phyloP scores from a whole-genome alignment of 2,329 filamentous ascomycete genomes.

The Fusarium domesticum region DNA sequence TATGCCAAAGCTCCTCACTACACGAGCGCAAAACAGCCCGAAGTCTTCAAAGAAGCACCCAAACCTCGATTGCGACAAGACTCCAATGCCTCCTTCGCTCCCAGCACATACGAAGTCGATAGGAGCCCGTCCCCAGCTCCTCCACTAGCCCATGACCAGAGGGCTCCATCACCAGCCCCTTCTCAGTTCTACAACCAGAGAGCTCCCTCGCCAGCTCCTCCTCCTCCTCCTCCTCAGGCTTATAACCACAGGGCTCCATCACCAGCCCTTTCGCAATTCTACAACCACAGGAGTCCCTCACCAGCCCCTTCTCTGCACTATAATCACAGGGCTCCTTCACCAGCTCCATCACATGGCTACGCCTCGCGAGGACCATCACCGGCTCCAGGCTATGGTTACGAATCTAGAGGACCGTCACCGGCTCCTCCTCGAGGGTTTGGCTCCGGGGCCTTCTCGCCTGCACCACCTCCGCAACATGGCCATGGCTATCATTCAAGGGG shows the following conservation, averaged over 20 bases:
- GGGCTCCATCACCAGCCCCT: slow-evolving; percentile 34
- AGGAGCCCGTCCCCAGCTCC: slow-evolving; percentile 27
- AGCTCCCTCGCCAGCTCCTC: slow-evolving; percentile 28
- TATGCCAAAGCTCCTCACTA: slow-evolving; percentile 66
- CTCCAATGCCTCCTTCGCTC: slow-evolving; percentile 39
- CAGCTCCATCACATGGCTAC: slow-evolving; percentile 32
- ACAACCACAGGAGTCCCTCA: slow-evolving; percentile 33
- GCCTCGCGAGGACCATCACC: slow-evolving; percentile 7
- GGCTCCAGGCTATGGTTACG: slow-evolving; percentile 32
- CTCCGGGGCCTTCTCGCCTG: slow-evolving; percentile 33
- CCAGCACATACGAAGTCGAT: slow-evolving; percentile 23
- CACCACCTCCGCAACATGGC: slow-evolving; percentile 29
- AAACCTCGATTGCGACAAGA: slow-evolving; percentile 38
- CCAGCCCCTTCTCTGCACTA: slow-evolving; percentile 26
- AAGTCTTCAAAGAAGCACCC: slow-evolving; percentile 50
- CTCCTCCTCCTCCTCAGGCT: slow-evolving; percentile 27
- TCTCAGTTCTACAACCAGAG: slow-evolving; percentile 32
- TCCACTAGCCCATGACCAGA: slow-evolving; percentile 16
- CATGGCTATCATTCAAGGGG: slow-evolving; percentile 35
- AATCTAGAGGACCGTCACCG: slow-evolving; percentile 30
- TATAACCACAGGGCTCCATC: slow-evolving; percentile 33
- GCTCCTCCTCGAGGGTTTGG: slow-evolving; percentile 30
- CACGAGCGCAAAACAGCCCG: slow-evolving; percentile 59
- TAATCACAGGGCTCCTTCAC: slow-evolving; percentile 32
- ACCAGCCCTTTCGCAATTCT: slow-evolving; percentile 33